These are phyloP conservation scores for Pseudophaeomoniella oleicola DNA, from an alignment of 2,329 filamentous ascomycete species.

Conservation along the genomic window DNA sequence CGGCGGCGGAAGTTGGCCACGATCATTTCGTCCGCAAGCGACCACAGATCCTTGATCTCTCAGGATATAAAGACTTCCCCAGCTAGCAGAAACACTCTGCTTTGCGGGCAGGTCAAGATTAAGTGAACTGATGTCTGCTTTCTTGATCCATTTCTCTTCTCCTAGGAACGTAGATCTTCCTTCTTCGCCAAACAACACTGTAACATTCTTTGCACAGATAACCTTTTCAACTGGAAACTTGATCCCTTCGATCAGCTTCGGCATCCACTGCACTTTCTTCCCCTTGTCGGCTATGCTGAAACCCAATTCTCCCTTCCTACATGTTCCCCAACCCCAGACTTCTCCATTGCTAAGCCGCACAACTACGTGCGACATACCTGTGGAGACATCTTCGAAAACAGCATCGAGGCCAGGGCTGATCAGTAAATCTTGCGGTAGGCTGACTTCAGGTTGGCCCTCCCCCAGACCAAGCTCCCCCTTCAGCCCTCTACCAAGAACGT, in stretches of 20 bases:
- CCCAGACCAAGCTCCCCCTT: slow-evolving; percentile 63
- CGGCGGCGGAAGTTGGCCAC: slow-evolving; percentile 60
- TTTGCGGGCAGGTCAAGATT: too few species aligned
- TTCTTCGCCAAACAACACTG: slow-evolving; percentile 46
- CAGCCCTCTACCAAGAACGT: slow-evolving; percentile 48
- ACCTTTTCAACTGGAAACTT: slow-evolving; percentile 50
- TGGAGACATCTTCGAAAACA: background rate
- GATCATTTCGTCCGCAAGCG: slow-evolving; percentile 75
- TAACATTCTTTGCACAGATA: slow-evolving; percentile 76
- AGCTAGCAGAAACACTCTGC: slow-evolving; percentile 61
- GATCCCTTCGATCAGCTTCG: slow-evolving; percentile 44
- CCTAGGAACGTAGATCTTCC: background rate
- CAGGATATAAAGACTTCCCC: slow-evolving; percentile 68
- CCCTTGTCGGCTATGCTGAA: background rate
- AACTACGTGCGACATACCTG: slow-evolving; percentile 66
- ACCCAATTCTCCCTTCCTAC: slow-evolving; percentile 73
- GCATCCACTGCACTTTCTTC: slow-evolving; percentile 32
- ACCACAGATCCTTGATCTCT: slow-evolving; percentile 29
- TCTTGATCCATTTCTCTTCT: slow-evolving; percentile 14
- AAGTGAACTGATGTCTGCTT: too few species aligned
- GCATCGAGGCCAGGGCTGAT: too few species aligned
- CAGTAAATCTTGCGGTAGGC: too few species aligned
- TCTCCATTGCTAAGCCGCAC: slow-evolving; percentile 59
- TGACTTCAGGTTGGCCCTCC: slow-evolving; percentile 10
- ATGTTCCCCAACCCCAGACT: slow-evolving; percentile 78